Percentiles rank a stretch among this genome's conserved stretches.
phyloP scores from a whole-genome alignment of 805 yeast species.

The Kuraishia floccosa region DNA sequence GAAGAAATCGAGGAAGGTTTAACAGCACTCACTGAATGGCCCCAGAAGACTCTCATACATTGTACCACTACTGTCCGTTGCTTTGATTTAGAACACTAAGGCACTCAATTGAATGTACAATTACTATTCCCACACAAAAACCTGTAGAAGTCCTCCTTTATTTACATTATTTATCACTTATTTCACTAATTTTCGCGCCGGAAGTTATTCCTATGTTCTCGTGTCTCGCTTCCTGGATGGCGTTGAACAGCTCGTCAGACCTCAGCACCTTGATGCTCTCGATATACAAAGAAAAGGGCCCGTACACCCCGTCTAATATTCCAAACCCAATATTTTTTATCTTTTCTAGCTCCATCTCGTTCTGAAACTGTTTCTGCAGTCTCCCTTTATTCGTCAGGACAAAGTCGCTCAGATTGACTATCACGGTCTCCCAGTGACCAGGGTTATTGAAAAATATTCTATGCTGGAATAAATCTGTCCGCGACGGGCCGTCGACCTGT shows the following conservation, averaged over 20 bases:
- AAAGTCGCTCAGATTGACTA: slow-evolving; percentile 67
- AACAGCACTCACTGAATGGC: too few species aligned
- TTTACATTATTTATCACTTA: not conserved
- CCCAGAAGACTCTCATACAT: too few species aligned
- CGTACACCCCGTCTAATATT: slow-evolving; percentile 64
- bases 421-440: slow-evolving; percentile 77
- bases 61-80: too few species aligned
- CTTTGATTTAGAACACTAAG: too few species aligned
- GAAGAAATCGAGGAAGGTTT: too few species aligned
- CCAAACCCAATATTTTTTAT: slow-evolving; percentile 73
- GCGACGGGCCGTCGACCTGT: slow-evolving; percentile 70
- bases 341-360: slow-evolving; percentile 46
- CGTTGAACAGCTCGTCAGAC: slow-evolving; percentile 36
- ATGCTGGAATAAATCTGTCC: slow-evolving; percentile 77
- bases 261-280: slow-evolving; percentile 66
- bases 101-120: not conserved
- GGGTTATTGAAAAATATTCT: slow-evolving; percentile 60
- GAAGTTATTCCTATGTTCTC: slow-evolving; percentile 6
- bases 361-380: slow-evolving; percentile 39
- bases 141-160: not conserved
- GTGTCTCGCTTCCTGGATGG: slow-evolving; percentile 23
- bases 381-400: slow-evolving; percentile 77
- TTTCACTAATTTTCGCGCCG: too few species aligned
- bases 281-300: slow-evolving; percentile 58
- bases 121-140: not conserved